Percentiles rank a stretch among this genome's conserved stretches.
Conservation (phyloP, 495 filamentous ascomycete species). For the Thermochaetoides thermophila region DNA sequence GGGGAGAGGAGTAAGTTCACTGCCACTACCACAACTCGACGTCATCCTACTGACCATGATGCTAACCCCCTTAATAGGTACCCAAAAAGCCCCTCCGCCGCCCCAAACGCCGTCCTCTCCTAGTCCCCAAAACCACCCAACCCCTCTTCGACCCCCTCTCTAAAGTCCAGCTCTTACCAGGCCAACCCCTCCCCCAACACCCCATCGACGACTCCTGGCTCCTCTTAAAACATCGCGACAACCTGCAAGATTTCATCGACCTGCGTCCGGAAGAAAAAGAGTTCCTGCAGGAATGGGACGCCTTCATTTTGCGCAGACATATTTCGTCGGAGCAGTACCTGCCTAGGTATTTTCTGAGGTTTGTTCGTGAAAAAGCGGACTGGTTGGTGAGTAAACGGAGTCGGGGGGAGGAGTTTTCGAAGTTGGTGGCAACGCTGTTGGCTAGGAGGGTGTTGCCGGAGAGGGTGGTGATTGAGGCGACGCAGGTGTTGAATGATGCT, state of each 20-base stretch:
- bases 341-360: conserved; percentile 28
- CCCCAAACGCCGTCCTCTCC: conserved; percentile 12
- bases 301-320: conserved; percentile 30
- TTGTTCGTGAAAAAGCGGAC: conserved; percentile 24
- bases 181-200: conserved; percentile 26
- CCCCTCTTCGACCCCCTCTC: conserved; percentile 36
- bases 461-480: conserved; percentile 18
- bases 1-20: too few relatives aligned
- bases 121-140: conserved; percentile 33
- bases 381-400: conserved; percentile 28
- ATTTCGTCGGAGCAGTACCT: conserved; percentile 33
- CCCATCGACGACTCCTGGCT: conserved; percentile 35
- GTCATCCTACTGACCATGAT: too few relatives aligned
- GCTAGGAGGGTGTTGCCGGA: conserved; percentile 26
- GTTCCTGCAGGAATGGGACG: conserved; percentile 37
- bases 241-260: conserved; percentile 35
- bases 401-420: conserved; percentile 31
- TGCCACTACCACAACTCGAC: too few relatives aligned
- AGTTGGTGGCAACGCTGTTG: conserved; percentile 30
- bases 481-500: conserved; percentile 23
- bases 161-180: conserved; percentile 32
- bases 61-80: neutral
- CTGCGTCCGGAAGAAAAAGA: conserved; percentile 35
- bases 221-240: conserved; percentile 35
- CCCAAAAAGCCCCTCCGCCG: conserved; percentile 5